phyloP scores from a whole-genome alignment of 148 eudicot species.

The Heliosperma pusillum region DNA sequence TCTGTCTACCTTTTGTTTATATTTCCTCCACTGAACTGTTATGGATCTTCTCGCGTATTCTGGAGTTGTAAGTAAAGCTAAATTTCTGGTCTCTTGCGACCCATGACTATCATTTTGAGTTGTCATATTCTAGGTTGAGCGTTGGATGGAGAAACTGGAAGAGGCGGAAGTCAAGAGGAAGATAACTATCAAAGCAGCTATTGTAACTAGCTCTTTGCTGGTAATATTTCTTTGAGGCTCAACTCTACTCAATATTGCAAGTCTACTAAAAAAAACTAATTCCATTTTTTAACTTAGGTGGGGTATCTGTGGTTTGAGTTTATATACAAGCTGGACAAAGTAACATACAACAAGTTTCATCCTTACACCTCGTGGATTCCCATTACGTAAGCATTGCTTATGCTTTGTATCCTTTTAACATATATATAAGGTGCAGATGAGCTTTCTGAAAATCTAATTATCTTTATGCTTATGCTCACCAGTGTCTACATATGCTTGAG shows the following conservation, averaged over 20 bases:
- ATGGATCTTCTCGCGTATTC: neutral
- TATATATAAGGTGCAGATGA: neutral
- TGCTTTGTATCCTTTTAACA: neutral
- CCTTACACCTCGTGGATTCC: slow-evolving; percentile 99
- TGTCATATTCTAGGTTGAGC: slow-evolving; percentile 60
- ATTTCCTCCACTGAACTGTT: slow-evolving; percentile 8
- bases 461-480: slow-evolving; percentile 23
- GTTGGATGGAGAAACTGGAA: slow-evolving; percentile 97
- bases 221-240: slow-evolving; percentile 31
- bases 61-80: neutral
- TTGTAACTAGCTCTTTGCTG: slow-evolving; percentile 46
- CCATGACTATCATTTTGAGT: slow-evolving; percentile 9
- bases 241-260: neutral
- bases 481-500: slow-evolving; percentile 92
- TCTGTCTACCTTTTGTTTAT: neutral
- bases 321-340: slow-evolving; percentile 83
- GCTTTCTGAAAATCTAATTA: slow-evolving; percentile 10
- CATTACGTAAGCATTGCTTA: slow-evolving; percentile 58
- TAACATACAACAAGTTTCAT: slow-evolving; percentile 78
- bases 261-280: slow-evolving; percentile 3
- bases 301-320: slow-evolving; percentile 93
- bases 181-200: slow-evolving; percentile 52
- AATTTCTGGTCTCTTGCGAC: neutral
- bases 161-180: slow-evolving; percentile 68
- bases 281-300: slow-evolving; percentile 37